Evolutionary conservation across 768 basidiomycete species (phyloP).

Genomic region (Suillus luteus): DNA sequence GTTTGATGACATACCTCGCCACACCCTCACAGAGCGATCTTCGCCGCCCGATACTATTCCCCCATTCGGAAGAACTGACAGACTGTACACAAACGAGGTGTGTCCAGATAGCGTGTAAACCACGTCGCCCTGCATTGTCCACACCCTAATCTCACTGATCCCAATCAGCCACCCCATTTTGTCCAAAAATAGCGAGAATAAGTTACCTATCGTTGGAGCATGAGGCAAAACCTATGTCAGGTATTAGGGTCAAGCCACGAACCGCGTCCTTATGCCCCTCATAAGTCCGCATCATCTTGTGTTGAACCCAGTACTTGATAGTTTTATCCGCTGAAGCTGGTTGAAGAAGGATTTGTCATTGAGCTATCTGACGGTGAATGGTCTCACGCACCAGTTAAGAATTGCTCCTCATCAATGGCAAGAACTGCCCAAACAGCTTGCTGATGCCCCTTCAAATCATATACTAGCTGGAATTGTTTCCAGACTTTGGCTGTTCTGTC

Average conservation of each 20-base stretch:
- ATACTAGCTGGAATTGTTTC: slow-evolving; percentile 71
- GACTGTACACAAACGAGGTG: slow-evolving; percentile 94
- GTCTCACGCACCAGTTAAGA: slow-evolving; percentile 71
- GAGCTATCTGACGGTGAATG: not conserved
- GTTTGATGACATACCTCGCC: slow-evolving; percentile 64
- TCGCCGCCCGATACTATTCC: slow-evolving; percentile 91
- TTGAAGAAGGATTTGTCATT: slow-evolving; percentile 16
- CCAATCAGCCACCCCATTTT: slow-evolving; percentile 10
- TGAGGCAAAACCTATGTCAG: slow-evolving; percentile 91
- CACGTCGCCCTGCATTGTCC: slow-evolving; percentile 81
- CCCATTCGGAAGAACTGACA: slow-evolving; percentile 80
- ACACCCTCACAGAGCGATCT: slow-evolving; percentile 89
- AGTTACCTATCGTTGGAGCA: slow-evolving; percentile 91
- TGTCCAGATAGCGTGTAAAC: slow-evolving; percentile 87
- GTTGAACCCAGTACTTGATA: slow-evolving; percentile 84
- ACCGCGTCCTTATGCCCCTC: slow-evolving; percentile 91
- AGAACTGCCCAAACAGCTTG: slow-evolving; percentile 95
- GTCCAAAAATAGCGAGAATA: not conserved
- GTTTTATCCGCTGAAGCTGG: slow-evolving; percentile 93
- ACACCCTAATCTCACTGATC: slow-evolving; percentile 85
- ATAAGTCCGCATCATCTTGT: slow-evolving; percentile 75
- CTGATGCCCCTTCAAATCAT: slow-evolving; percentile 82
- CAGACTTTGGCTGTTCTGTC: slow-evolving; percentile 92
- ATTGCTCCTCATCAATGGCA: slow-evolving; percentile 72
- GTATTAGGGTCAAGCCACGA: slow-evolving; percentile 76